Percentiles rank a stretch among this genome's conserved stretches.
phyloP scores from a whole-genome alignment of 2,329 filamentous ascomycete species.

The Diplodia seriata region DNA sequence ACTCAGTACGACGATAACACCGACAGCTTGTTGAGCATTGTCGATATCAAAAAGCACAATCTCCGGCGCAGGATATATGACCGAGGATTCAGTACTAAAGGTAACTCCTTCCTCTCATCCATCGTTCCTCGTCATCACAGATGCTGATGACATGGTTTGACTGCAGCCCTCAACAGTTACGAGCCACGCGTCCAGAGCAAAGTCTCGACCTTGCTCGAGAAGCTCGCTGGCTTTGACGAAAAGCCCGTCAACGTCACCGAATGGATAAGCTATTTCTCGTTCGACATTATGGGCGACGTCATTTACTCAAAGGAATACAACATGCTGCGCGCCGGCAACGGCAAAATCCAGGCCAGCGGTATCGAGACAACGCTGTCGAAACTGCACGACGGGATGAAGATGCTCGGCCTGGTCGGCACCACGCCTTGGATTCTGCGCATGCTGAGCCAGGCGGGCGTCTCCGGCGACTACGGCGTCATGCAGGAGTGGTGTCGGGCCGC shows the following conservation, averaged over 20 bases:
- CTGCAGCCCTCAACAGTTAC: slow-evolving; percentile 35
- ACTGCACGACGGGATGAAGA: slow-evolving; percentile 47
- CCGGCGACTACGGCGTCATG: slow-evolving; percentile 7
- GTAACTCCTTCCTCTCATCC: background rate
- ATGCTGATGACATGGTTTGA: background rate
- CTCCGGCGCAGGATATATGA: slow-evolving; percentile 45
- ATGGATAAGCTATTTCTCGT: slow-evolving; percentile 52
- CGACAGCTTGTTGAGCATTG: slow-evolving; percentile 36
- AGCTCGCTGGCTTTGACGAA: slow-evolving; percentile 37
- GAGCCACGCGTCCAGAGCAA: slow-evolving; percentile 46
- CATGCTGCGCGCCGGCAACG: slow-evolving; percentile 42
- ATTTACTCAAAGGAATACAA: slow-evolving; percentile 52
- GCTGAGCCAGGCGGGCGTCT: slow-evolving; percentile 31
- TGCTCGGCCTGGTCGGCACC: slow-evolving; percentile 44
- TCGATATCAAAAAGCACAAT: slow-evolving; percentile 38
- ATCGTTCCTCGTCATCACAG: background rate
- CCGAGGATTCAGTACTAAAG: slow-evolving; percentile 43
- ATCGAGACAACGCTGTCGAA: background rate
- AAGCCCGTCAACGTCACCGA: slow-evolving; percentile 41
- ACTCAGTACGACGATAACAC: slow-evolving; percentile 37
- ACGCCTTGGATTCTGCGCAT: slow-evolving; percentile 49
- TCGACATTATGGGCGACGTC: slow-evolving; percentile 60
- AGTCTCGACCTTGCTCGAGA: slow-evolving; percentile 39
- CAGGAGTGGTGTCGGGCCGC: slow-evolving; percentile 5
- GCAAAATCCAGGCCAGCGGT: slow-evolving; percentile 40